Base-by-base conservation (phyloP, 192 early-diverging fungal genomes). In the Phycomyces nitens region DNA sequence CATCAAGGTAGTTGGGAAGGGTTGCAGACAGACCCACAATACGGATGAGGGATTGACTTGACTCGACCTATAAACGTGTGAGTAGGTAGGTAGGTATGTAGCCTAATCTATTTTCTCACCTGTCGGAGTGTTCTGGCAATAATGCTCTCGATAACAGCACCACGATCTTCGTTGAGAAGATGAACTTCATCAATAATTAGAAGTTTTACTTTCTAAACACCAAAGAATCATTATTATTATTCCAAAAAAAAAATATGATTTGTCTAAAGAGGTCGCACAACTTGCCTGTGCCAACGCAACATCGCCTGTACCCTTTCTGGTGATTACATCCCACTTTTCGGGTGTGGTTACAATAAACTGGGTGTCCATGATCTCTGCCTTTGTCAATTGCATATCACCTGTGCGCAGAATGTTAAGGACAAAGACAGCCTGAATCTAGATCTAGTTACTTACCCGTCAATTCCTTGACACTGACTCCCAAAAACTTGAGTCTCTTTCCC, bases 311-410 rank as follows among this genome's bases (percentile, higher is more conserved):
- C 88, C 82, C 73, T 99, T 99, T 62, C 97, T 86, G 20, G 97
- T 99, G 10, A 99, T 94, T 11, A 98, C 97, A 79, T 99, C 97
- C 97, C 97, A 99, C 58, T 98, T 99, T 72, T 99, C 97, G 0
- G 97, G 97, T 0, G 97, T 99, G 6, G 96, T 98, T 24, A 99
- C 96, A 75, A 99, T 94, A 65, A 99, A 94, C 74, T 99, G 95
- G 2, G 96, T 99, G 20, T 84, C 85, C 24, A 79, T 80, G 24
- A 99, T 91, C 75, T 99, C 96, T 2, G 90, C 79, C 66, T 95
- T 96, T 9, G 97, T 98, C 62, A 99, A 77, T 72, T 98, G 96
- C 93, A 97, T 97, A 76, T 99, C 96, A 59, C 97, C 88, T n/a
- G n/a, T n/a, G n/a, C n/a, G n/a, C n/a, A n/a, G 49, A 65, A 27